Percentiles rank a stretch among this genome's conserved stretches.
phyloP scores from a whole-genome alignment of 768 basidiomycete species.

The Galerina sulciceps region DNA sequence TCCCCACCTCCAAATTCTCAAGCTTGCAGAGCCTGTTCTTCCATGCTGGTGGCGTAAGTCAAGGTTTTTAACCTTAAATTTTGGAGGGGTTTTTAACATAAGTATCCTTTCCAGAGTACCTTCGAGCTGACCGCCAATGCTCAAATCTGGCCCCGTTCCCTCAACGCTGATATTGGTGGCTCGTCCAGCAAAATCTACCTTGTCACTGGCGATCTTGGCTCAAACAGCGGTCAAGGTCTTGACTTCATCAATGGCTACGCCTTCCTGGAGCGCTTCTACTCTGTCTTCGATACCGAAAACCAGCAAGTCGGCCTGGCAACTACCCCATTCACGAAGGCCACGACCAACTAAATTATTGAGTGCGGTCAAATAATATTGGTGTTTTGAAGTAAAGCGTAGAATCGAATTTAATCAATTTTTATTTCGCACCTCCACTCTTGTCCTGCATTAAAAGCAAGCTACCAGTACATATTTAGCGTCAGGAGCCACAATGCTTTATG shows the following conservation, averaged over 20 bases:
- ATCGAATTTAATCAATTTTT: too few species aligned
- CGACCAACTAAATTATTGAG: conserved; percentile 33
- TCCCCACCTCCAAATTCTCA: conserved; percentile 54
- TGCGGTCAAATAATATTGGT: too few species aligned
- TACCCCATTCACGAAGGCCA: conserved; percentile 52
- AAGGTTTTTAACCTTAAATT: conserved; percentile 4
- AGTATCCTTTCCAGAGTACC: conserved; percentile 37
- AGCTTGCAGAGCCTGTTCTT: conserved; percentile 62
- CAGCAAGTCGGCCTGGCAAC: conserved; percentile 59
- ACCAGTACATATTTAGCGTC: too few species aligned
- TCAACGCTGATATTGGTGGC: conserved; percentile 65
- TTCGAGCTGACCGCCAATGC: conserved; percentile 65
- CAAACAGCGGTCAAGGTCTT: conserved; percentile 54
- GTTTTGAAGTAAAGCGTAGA: too few species aligned
- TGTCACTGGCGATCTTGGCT: conserved; percentile 56
- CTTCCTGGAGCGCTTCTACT: conserved; percentile 63
- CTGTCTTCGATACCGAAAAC: conserved; percentile 65
- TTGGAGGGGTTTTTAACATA: too few species aligned
- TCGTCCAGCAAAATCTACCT: conserved; percentile 53
- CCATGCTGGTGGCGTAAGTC: conserved; percentile 49
- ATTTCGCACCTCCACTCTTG: too few species aligned
- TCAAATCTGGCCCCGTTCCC: conserved; percentile 69
- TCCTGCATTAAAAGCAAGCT: too few species aligned
- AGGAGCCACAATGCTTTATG: too few species aligned
- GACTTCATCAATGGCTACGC: conserved; percentile 59